Conservation (phyloP, 768 basidiomycete genomes). For the Rhizopogon vulgaris region DNA sequence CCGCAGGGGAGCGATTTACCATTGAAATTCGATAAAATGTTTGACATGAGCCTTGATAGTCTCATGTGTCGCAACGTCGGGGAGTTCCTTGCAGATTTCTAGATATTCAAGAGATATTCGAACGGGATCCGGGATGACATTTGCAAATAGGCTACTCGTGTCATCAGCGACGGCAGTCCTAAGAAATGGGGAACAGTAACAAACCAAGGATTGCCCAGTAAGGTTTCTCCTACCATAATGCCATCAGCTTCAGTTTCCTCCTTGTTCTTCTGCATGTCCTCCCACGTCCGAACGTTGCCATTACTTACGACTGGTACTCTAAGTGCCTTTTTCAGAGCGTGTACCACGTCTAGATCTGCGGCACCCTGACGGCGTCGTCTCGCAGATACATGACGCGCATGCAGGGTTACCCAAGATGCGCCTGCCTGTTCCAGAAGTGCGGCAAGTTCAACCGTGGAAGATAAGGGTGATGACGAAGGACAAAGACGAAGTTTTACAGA, state of each 20-base stretch:
- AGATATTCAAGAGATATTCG: constrained; percentile 68
- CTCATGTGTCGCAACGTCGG: constrained; percentile 41
- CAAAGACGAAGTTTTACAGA: constrained; percentile 60
- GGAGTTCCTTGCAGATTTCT: constrained; percentile 47
- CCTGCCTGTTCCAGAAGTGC: constrained; percentile 57
- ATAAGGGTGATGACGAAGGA: constrained; percentile 35
- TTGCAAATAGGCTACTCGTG: constrained; percentile 48
- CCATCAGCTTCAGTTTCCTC: constrained; percentile 60
- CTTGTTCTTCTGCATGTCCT: constrained; percentile 51
- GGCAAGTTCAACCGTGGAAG: constrained; percentile 51
- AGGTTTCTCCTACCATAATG: constrained; percentile 76
- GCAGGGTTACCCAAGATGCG: constrained; percentile 65
- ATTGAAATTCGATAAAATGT: constrained; percentile 64
- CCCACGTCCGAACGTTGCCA: constrained; percentile 64
- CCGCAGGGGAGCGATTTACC: constrained; percentile 32
- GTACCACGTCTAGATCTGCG: constrained; percentile 60
- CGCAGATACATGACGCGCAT: constrained; percentile 68
- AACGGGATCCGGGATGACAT: constrained; percentile 53
- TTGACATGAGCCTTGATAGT: constrained; percentile 59
- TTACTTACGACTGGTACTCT: constrained; percentile 66
- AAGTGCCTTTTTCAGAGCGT: constrained; percentile 44
- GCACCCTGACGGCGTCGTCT: constrained; percentile 65
- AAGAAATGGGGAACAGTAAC: constrained; percentile 8
- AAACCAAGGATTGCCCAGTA: constrained; percentile 71
- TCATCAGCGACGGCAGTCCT: background rate